Percentiles rank a stretch among this genome's conserved stretches.
These are phyloP conservation scores for Flaveria linearis DNA, from an alignment of 129 eudicot genomes.

Conservation along the genomic window DNA sequence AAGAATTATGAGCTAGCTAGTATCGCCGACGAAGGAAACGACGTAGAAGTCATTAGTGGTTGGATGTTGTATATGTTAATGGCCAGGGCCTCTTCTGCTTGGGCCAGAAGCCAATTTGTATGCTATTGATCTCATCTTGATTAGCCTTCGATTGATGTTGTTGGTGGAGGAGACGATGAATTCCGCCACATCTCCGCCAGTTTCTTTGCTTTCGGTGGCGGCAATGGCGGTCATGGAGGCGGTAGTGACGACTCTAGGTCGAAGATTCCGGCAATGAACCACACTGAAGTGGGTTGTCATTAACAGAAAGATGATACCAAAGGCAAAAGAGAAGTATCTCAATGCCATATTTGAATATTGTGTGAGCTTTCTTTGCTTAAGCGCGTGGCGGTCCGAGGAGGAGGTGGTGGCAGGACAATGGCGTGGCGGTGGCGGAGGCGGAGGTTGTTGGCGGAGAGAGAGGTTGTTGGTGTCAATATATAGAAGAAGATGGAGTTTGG, in stretches of 20 bases:
- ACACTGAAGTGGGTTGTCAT: constrained; percentile 21
- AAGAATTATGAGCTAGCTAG: too few species aligned
- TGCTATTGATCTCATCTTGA: constrained; percentile 18
- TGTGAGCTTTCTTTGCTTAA: not conserved
- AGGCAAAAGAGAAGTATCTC: constrained; percentile 18
- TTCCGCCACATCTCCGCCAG: not conserved
- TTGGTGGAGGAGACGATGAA: constrained; percentile 6
- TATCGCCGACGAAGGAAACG: too few species aligned
- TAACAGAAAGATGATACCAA: constrained; percentile 17
- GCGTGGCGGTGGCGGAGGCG: not conserved
- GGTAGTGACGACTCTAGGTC: not conserved
- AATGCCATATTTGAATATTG: constrained; percentile 22
- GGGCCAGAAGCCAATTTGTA: constrained; percentile 43
- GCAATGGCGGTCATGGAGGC: not conserved
- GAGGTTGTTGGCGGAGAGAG: not conserved
- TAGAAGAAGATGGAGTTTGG: constrained; percentile 33
- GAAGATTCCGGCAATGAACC: constrained; percentile 28
- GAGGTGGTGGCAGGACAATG: not conserved
- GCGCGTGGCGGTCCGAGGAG: not conserved
- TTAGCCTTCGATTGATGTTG: not conserved
- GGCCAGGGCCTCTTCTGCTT: constrained; percentile 40
- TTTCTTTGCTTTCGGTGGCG: not conserved
- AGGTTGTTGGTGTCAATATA: constrained; percentile 17
- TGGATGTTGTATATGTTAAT: constrained; percentile 16
- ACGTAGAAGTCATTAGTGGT: not conserved